Base-by-base conservation (phyloP, 768 basidiomycete genomes). In the Rossbeevera mucosa region DNA sequence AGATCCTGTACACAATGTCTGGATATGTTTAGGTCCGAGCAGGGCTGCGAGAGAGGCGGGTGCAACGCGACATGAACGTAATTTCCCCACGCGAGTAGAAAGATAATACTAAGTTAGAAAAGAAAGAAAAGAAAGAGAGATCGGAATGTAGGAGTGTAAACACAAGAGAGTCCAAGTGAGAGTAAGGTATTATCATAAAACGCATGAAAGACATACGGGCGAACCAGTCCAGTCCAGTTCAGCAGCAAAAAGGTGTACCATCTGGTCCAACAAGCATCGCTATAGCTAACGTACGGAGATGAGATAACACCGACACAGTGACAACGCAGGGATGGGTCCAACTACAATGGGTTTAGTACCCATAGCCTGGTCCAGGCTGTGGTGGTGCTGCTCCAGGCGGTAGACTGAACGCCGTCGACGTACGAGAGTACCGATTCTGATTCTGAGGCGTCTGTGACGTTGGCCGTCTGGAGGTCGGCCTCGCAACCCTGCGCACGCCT, bases 371-470 rank as follows among this genome's bases (percentile, higher is more conserved):
- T 51, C 64, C 65, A 26, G 74, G 57, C 53, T 80, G 78, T 26
- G 85, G 84, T 48, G 85, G 72, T 25, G 87, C 88, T 24, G 88
- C 88, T 41, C 89, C 88, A 4, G 89, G 86, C 2, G 89, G 89
- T 11, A 89, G 76, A 50, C 59, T 76, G 58, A 70, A 77, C 38
- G 63, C 70, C 28, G 75, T 73, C 21, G 81, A 80, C 22, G 74
- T 69, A 30, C 89, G 78, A 49, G 88, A 90, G 68, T 88, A 91
- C 24, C 88, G 76, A 64, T 87, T 86, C 71, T 33, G 31, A 14
- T 38, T 38, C 36, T 38, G 36, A 51, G 76, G 73, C 3, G 72
- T 71, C 60, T 86, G 84, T 28, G 86, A 82, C 24, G 80, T 74
- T 13, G 84, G 78, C 42, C 88, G 74, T 58, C 84, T 76, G 8